phyloP scores from a whole-genome alignment of 495 filamentous ascomycete genomes.

The Penicillium paradoxum region DNA sequence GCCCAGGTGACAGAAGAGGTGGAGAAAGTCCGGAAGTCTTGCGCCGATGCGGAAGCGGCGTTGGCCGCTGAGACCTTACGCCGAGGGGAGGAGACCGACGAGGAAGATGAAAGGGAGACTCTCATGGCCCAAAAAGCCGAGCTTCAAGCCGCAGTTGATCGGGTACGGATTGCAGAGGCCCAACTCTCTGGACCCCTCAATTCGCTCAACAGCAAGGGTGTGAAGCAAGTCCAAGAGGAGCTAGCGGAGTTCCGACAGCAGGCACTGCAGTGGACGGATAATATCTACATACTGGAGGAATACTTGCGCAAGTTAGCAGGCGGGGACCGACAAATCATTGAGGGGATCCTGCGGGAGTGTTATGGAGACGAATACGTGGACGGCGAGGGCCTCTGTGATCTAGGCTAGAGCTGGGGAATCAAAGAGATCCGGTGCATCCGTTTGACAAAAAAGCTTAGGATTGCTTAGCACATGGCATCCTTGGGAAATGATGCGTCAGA shows the following conservation, averaged over 20 bases:
- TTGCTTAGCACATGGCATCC: constrained; percentile 1
- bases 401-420: constrained; percentile 5
- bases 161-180: constrained; percentile 18
- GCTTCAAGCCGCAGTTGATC: constrained; percentile 23
- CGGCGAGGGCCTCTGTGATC: constrained; percentile 55
- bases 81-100: constrained; percentile 17
- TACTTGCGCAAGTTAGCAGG: constrained; percentile 49
- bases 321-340: constrained; percentile 49
- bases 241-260: constrained; percentile 39
- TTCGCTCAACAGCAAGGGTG: constrained; percentile 45
- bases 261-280: constrained; percentile 56
- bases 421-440: not conserved
- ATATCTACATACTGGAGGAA: constrained; percentile 59
- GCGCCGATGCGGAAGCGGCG: constrained; percentile 17
- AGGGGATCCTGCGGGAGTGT: constrained; percentile 47
- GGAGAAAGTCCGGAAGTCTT: constrained; percentile 40
- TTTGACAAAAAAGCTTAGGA: constrained; percentile 13
- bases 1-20: constrained; percentile 50
- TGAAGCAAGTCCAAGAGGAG: constrained; percentile 49
- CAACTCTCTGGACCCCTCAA: constrained; percentile 26
- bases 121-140: constrained; percentile 23
- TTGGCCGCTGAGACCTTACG: constrained; percentile 21
- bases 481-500: not conserved
- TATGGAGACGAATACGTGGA: constrained; percentile 63
- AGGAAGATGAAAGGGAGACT: constrained; percentile 19